Evolutionary conservation across 805 yeast genomes (phyloP), one percentile per base, ranked within the genome.

Genomic region (Clavispora vitiphila): DNA sequence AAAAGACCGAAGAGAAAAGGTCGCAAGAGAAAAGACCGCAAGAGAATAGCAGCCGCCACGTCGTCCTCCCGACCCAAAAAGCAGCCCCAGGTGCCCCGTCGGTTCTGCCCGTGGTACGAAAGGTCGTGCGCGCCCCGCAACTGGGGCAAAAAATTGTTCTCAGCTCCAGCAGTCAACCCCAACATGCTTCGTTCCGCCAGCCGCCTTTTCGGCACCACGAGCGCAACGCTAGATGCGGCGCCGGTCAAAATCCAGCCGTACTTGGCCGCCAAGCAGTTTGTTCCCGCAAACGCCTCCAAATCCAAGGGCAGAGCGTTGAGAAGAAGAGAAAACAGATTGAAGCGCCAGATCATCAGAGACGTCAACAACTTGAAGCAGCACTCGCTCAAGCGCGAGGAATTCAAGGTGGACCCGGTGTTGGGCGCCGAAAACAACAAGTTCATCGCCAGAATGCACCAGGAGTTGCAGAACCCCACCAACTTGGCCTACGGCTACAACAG

Each of bases 381-480:
- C 44, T 53, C 56, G 18, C 48, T 62, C 41, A 58, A 55, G 39
- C 62, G 62, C 38, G 55, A 59, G 16, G 51, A 55, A 37, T 68
- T 64, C 49, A 44, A 57, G 35, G 71, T 85, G 23, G 97, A 90
- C 62, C 97, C 97, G 1, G 95, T 90, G 4, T 72, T 89, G 40
- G 97, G 97, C 8, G 73, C 72, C 42, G 64, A 78, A 5, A 65
- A 75, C 39, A 80, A 80, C 44, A 80, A 85, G 8, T 89, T 90
- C 55, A 65, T 89, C 35, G 62, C 64, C 35, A 77, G 96, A 62
- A 67, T 89, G 41, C 69, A 72, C 45, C 78, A 86, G 26, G 83
- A 82, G 48, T 62, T 83, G 35, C 69, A 72, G 34, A 93, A 86
- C 58, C 83, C 84, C 12, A 69, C 72, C 43, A 79, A 78, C 39